Percentiles rank a stretch among this genome's conserved stretches.
phyloP scores from a whole-genome alignment of 2,329 filamentous ascomycete species.

The Gaeumannomyces tritici region DNA sequence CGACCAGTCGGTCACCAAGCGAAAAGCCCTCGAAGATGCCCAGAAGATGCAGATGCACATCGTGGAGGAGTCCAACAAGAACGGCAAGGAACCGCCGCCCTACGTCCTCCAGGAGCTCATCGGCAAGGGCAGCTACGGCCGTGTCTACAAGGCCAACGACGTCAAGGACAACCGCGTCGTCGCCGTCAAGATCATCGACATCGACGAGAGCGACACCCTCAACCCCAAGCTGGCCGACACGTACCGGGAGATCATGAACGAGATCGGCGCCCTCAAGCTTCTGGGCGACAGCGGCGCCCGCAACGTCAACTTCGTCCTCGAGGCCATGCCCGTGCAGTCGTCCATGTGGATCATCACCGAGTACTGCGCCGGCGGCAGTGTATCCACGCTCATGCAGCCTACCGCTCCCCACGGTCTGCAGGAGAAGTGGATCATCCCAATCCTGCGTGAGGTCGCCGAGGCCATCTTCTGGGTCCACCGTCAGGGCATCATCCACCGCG shows the following conservation, averaged over 20 bases:
- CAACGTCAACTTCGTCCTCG: conserved; percentile 75
- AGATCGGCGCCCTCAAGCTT: conserved; percentile 60
- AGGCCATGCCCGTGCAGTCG: conserved; percentile 66
- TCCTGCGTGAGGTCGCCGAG: conserved; percentile 56
- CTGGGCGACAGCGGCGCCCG: conserved; percentile 64
- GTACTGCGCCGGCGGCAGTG: conserved; percentile 76
- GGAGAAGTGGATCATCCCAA: conserved; percentile 62
- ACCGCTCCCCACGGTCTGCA: conserved; percentile 54
- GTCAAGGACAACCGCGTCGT: conserved; percentile 37
- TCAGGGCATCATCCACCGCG: conserved; percentile 60
- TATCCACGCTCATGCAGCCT: conserved; percentile 64
- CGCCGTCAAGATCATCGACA: conserved; percentile 73
- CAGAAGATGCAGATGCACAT: conserved; percentile 51
- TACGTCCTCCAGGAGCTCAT: conserved; percentile 57
- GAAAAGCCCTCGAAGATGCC: conserved; percentile 53
- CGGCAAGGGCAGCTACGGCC: conserved; percentile 58
- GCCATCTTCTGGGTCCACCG: conserved; percentile 59
- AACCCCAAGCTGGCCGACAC: conserved; percentile 57
- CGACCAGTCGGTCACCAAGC: conserved; percentile 15
- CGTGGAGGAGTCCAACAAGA: conserved; percentile 45
- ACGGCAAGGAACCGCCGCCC: conserved; percentile 44
- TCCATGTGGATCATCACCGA: conserved; percentile 85
- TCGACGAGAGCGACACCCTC: conserved; percentile 64
- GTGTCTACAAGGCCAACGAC: conserved; percentile 52
- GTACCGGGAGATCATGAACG: conserved; percentile 60